Evolutionary conservation across 371 early-diverging fungal species (phyloP).

Genomic region (Circinella umbellata): DNA sequence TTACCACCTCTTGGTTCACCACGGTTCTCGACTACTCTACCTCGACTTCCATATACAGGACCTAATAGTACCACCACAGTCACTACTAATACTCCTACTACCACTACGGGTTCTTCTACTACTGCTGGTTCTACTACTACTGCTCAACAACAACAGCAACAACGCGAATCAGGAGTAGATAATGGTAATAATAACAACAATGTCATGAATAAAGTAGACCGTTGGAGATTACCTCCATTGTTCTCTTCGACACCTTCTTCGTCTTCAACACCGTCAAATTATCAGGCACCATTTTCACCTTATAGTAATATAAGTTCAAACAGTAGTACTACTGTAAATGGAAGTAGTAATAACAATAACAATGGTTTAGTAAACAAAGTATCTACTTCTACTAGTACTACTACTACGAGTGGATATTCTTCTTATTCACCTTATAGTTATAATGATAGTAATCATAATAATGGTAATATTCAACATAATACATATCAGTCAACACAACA

Average conservation of each 20-base stretch:
- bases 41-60: constrained; percentile 10
- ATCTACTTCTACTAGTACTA: no score
- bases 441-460: neutral
- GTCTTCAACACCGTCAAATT: neutral
- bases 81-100: no score
- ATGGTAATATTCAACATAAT: neutral
- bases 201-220: neutral
- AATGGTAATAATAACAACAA: neutral
- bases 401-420: neutral
- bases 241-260: neutral
- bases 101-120: neutral
- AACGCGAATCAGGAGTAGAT: constrained; percentile 7
- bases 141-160: neutral
- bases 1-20: constrained; percentile 15
- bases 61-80: no score
- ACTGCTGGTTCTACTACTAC: neutral
- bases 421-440: constrained; percentile 7
- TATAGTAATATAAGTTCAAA: neutral
- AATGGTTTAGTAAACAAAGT: no score
- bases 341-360: neutral
- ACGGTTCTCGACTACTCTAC: constrained; percentile 12
- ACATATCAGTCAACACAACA: neutral
- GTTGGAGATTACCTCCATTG: constrained; percentile 18
- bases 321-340: neutral
- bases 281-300: constrained; percentile 7